These are phyloP conservation scores for Fusarium pseudoanthophilum DNA, from an alignment of 2,329 filamentous ascomycete genomes.

Conservation along the genomic window DNA sequence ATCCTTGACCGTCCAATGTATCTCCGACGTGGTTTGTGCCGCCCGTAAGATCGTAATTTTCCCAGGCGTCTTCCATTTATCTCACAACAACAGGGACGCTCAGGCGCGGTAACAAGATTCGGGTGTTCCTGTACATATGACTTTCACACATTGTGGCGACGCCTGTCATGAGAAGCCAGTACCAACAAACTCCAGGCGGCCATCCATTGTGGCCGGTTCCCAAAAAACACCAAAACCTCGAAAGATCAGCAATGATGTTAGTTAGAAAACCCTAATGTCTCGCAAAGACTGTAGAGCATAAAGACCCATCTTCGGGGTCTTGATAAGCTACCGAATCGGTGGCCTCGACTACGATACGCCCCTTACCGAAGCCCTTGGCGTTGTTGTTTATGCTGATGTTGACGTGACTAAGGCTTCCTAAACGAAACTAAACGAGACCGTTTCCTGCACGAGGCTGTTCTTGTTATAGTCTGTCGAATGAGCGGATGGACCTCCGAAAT, in stretches of 20 bases:
- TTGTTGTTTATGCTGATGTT: background rate
- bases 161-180: too few relatives aligned
- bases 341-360: fast-evolving
- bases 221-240: background rate
- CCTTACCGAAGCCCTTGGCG: background rate
- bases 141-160: background rate
- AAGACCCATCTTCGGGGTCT: background rate
- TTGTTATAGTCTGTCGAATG: background rate
- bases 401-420: background rate
- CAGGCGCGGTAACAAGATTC: background rate
- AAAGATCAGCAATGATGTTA: background rate
- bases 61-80: background rate
- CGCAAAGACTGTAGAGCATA: background rate
- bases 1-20: fast-evolving
- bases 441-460: background rate
- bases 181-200: background rate
- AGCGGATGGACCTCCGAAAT: background rate
- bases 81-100: background rate
- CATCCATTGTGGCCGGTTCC: background rate
- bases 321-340: background rate
- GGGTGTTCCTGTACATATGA: too few relatives aligned
- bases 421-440: background rate
- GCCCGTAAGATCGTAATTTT: background rate
- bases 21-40: too few relatives aligned
- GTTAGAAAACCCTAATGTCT: background rate